phyloP scores from a whole-genome alignment of 306 rosid species.

The Ceratonia siliqua region DNA sequence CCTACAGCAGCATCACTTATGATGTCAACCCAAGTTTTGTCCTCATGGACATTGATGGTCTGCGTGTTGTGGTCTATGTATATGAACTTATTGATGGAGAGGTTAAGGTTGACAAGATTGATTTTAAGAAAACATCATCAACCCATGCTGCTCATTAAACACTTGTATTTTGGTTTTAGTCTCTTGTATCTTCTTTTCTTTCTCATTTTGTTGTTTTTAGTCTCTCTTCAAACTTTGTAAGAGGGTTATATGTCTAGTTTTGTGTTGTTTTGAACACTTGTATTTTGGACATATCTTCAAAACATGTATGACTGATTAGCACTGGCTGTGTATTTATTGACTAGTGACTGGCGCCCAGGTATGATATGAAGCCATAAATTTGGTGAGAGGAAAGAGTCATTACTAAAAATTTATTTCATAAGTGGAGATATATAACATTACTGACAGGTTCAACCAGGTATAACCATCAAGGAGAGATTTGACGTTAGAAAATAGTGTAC shows the following conservation, averaged over 20 bases:
- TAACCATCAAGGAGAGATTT: too few species aligned
- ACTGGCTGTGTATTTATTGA: too few species aligned
- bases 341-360: too few species aligned
- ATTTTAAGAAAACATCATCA: slow-evolving; percentile 90
- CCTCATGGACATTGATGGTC: slow-evolving; percentile 96
- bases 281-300: slow-evolving; percentile 32
- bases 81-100: slow-evolving; percentile 96
- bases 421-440: too few species aligned
- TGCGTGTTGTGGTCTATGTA: slow-evolving; percentile 95
- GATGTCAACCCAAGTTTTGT: slow-evolving; percentile 98
- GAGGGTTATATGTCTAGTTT: background rate
- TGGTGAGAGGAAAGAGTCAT: too few species aligned
- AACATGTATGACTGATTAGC: too few species aligned
- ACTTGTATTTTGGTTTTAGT: slow-evolving; percentile 25
- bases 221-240: slow-evolving; percentile 23
- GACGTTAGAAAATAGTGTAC: too few species aligned
- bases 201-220: slow-evolving; percentile 4
- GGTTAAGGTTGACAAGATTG: slow-evolving; percentile 99
- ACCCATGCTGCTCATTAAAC: slow-evolving; percentile 64
- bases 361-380: too few species aligned
- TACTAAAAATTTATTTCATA: too few species aligned
- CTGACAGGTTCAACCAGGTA: too few species aligned
- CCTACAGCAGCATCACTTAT: slow-evolving; percentile 89
- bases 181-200: slow-evolving; percentile 2
- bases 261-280: background rate